Base-by-base conservation (phyloP, 2,329 filamentous ascomycete genomes). In the Colletotrichum abscissum region DNA sequence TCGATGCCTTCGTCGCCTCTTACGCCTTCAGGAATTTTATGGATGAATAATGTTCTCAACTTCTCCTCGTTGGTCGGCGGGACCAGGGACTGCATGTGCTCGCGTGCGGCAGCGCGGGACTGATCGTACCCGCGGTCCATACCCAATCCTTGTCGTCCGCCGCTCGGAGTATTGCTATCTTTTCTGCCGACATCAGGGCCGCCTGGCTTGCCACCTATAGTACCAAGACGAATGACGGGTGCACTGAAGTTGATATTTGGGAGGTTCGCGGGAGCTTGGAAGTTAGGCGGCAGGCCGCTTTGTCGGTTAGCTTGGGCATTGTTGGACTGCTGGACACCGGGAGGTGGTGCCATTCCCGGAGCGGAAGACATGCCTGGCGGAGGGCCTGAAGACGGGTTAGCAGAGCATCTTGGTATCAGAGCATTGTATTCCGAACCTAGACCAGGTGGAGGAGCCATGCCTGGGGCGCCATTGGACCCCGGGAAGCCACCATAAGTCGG, bases 191-290 rank as follows among this genome's bases (percentile, higher is more conserved):
- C 78, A 30, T 78, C 76, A 7, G 85, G 80, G 0, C 82, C 79
- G 12, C 83, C 81, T 30, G 92, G 86, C 79, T 94, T 94, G n/a
- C 89, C 84, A 3, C 91, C 90, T 4, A 92, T 90, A 14, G 95
- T 96, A 55, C 96, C 97, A 58, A 99, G 89, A 68, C 97, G 94
- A 80, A 99, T 98, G 73, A 98, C 95, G 69, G 96, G 95, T 46
- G 97, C 97, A 79, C 94, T 97, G 87, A 98, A 98, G 86, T 99
- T 98, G 87, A 99, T 98, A 82, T 97, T 97, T 64, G 96, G 95
- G 89, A 98, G 94, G 81, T 97, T 98, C 63, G 94, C 88, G 11
- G 96, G 95, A 62, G 95, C 91, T 86, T 97, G 94, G 84, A 98
- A 98, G 83, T 92, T 94, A 72, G 92, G 87, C 75, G 94, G 95